These are phyloP conservation scores for Mycena metata DNA, from an alignment of 768 basidiomycete species.

Conservation along the genomic window DNA sequence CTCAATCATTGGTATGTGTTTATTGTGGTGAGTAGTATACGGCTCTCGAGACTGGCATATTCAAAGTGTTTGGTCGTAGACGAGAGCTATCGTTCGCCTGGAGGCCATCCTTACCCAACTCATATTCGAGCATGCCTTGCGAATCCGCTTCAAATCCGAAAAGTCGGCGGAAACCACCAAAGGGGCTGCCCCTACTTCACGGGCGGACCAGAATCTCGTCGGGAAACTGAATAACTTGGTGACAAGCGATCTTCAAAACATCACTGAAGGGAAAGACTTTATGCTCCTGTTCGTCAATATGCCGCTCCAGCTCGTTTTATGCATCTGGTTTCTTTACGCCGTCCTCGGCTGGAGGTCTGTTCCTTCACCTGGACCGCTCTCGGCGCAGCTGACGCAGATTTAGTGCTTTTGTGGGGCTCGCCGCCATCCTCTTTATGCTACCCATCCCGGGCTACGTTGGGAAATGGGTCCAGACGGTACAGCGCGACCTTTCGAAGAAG, in stretches of 20 bases:
- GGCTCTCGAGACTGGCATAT: neutral
- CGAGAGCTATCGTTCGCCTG: conserved; percentile 50
- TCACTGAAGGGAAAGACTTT: conserved; percentile 44
- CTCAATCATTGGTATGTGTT: conserved; percentile 60
- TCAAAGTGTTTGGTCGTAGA: conserved; percentile 42
- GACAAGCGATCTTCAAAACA: conserved; percentile 55
- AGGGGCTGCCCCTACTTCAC: neutral
- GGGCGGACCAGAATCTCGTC: conserved; percentile 44
- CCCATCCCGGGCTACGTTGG: conserved; percentile 67
- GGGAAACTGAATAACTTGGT: conserved; percentile 61
- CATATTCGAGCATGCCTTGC: conserved; percentile 68
- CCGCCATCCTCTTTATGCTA: conserved; percentile 46
- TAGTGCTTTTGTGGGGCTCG: conserved; percentile 4
- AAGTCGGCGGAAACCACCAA: neutral
- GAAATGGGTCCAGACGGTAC: conserved; percentile 46
- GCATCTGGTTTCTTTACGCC: conserved; percentile 45
- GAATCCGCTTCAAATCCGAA: conserved; percentile 65
- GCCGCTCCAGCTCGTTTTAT: conserved; percentile 40
- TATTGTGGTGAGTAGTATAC: conserved; percentile 51
- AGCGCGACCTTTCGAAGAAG: conserved; percentile 65
- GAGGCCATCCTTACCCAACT: conserved; percentile 64
- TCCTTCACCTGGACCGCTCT: neutral
- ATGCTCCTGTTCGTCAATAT: conserved; percentile 37
- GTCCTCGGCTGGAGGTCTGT: conserved; percentile 48
- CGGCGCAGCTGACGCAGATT: neutral